Conservation (phyloP, 1,284 basidiomycete species). For the Pseudozyma sp. region DNA sequence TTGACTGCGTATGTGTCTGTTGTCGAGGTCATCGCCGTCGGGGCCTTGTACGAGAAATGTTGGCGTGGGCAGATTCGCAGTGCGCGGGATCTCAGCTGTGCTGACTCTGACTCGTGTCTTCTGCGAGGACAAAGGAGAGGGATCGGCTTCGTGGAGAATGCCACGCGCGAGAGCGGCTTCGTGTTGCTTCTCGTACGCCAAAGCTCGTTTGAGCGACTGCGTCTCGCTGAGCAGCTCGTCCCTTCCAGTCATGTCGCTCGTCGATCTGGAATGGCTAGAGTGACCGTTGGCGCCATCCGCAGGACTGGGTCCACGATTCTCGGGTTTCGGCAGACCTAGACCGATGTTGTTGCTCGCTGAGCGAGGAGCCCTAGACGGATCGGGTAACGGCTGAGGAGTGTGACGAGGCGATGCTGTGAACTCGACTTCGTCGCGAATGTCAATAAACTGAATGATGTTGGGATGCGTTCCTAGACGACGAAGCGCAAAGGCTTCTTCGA, state of each 20-base stretch:
- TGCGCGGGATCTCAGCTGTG: neutral
- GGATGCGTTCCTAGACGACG: constrained; percentile 63
- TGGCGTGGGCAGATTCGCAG: constrained; percentile 6
- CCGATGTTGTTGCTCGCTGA: constrained; percentile 11
- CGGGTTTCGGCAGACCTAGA: constrained; percentile 15
- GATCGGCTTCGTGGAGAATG: constrained; percentile 8
- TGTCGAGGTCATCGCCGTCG: constrained; percentile 17
- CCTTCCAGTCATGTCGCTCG: constrained; percentile 43
- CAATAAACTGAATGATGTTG: constrained; percentile 61
- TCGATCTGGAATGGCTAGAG: constrained; percentile 40
- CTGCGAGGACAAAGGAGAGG: neutral
- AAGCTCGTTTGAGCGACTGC: constrained; percentile 20
- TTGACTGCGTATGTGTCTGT: neutral
- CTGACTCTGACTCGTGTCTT: constrained; percentile 9
- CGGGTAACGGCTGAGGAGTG: constrained; percentile 11
- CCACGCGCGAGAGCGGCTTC: constrained; percentile 19
- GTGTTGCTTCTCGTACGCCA: constrained; percentile 31
- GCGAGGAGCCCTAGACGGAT: neutral
- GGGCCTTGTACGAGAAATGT: constrained; percentile 35
- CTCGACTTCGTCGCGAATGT: constrained; percentile 63
- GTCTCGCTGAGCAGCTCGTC: constrained; percentile 32
- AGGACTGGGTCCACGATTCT: neutral
- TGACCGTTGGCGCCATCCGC: neutral
- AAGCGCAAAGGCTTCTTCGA: constrained; percentile 67
- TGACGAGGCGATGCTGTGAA: constrained; percentile 34